phyloP scores from a whole-genome alignment of 1,284 basidiomycete species.

The Veloboletus limbatus region DNA sequence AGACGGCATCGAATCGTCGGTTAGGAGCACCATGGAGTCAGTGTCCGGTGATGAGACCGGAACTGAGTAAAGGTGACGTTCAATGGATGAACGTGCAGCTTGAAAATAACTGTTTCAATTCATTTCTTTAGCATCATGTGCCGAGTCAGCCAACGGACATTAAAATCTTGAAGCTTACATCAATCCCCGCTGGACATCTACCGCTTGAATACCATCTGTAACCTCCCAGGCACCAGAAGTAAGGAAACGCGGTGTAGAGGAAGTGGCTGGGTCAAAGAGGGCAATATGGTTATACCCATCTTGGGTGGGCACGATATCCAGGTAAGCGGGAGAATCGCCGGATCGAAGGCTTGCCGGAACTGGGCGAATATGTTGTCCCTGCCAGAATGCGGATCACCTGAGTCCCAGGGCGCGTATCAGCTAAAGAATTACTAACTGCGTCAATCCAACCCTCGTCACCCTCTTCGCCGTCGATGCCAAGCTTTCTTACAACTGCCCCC shows the following conservation, averaged over 20 bases:
- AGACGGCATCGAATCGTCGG: conserved; percentile 58
- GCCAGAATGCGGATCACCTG: conserved; percentile 11
- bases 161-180: conserved; percentile 53
- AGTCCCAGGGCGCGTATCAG: conserved; percentile 10
- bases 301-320: conserved; percentile 80
- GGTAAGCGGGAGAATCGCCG: conserved; percentile 60
- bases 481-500: conserved; percentile 67
- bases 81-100: conserved; percentile 80
- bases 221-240: conserved; percentile 93
- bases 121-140: conserved; percentile 18
- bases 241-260: conserved; percentile 72
- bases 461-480: conserved; percentile 80
- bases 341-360: conserved; percentile 46
- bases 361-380: conserved; percentile 63
- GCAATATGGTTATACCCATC: conserved; percentile 90
- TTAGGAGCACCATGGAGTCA: conserved; percentile 47
- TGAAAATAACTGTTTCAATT: conserved; percentile 72
- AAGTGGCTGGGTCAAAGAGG: conserved; percentile 75
- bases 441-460: conserved; percentile 95
- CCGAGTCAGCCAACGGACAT: conserved; percentile 25
- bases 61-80: conserved; percentile 82
- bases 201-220: conserved; percentile 65
- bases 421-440: conserved; percentile 42
- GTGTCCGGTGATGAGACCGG: conserved; percentile 49
- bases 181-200: conserved; percentile 65